phyloP scores from a whole-genome alignment of 2,329 filamentous ascomycete genomes.

The Seiridium unicorne region DNA sequence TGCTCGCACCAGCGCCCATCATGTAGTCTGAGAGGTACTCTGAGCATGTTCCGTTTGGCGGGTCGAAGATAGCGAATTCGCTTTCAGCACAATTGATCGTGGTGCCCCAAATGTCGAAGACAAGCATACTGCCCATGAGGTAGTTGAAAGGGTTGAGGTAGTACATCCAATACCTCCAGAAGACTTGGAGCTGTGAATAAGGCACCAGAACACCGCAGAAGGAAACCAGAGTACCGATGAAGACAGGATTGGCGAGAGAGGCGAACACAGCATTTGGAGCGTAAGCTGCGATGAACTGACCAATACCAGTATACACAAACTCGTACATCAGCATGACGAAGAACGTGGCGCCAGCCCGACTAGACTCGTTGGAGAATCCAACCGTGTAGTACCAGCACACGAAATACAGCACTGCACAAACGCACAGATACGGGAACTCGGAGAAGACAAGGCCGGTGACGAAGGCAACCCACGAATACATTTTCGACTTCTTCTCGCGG shows the following conservation, averaged over 20 bases:
- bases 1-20: slow-evolving; percentile 39
- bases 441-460: slow-evolving; percentile 50
- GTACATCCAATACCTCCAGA: slow-evolving; percentile 70
- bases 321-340: slow-evolving; percentile 60
- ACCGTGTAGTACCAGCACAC: slow-evolving; percentile 59
- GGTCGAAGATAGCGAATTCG: slow-evolving; percentile 53
- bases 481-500: slow-evolving; percentile 60
- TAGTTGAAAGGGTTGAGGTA: slow-evolving; percentile 54
- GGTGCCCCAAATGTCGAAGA: slow-evolving; percentile 47
- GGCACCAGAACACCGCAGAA: slow-evolving; percentile 78
- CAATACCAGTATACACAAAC: slow-evolving; percentile 59
- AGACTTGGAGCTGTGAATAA: slow-evolving; percentile 57
- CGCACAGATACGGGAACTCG: slow-evolving; percentile 43
- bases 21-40: slow-evolving; percentile 57
- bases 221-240: slow-evolving; percentile 58
- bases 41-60: slow-evolving; percentile 52
- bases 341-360: slow-evolving; percentile 49
- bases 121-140: slow-evolving; percentile 54
- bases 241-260: slow-evolving; percentile 53
- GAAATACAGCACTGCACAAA: slow-evolving; percentile 47
- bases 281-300: slow-evolving; percentile 63
- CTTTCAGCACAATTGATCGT: slow-evolving; percentile 42
- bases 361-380: slow-evolving; percentile 42
- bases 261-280: slow-evolving; percentile 61
- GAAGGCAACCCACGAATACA: slow-evolving; percentile 60